Conservation (phyloP, 495 filamentous ascomycete genomes). For the Hypoxylon fuscum region DNA sequence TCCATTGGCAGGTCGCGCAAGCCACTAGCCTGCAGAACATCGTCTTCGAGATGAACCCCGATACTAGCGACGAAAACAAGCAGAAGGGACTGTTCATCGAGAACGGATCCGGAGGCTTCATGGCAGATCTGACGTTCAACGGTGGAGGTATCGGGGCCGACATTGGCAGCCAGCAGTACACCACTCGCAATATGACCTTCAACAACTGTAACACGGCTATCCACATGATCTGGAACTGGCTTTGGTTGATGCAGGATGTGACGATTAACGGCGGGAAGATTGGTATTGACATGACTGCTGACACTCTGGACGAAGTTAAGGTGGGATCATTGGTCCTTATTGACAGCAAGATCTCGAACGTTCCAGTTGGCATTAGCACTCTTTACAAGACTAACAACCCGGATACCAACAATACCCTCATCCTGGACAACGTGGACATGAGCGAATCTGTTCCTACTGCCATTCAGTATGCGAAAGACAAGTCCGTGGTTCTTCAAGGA, state of each 20-base stretch:
- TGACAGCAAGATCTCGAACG: slow-evolving; percentile 80
- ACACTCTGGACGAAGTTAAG: slow-evolving; percentile 65
- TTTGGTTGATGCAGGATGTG: slow-evolving; percentile 85
- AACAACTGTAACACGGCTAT: slow-evolving; percentile 89
- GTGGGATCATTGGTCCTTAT: slow-evolving; percentile 84
- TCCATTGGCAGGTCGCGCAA: slow-evolving; percentile 98
- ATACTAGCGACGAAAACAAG: slow-evolving; percentile 70
- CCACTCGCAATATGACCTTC: slow-evolving; percentile 89
- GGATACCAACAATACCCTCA: slow-evolving; percentile 75
- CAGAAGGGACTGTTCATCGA: slow-evolving; percentile 98
- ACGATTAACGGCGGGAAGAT: slow-evolving; percentile 81
- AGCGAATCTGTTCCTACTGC: slow-evolving; percentile 57
- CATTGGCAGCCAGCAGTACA: slow-evolving; percentile 95
- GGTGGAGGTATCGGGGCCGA: slow-evolving; percentile 86
- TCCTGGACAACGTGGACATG: slow-evolving; percentile 90
- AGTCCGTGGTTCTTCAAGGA: slow-evolving; percentile 71
- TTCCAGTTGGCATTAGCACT: slow-evolving; percentile 76
- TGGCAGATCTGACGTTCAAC: slow-evolving; percentile 87
- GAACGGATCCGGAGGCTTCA: slow-evolving; percentile 90
- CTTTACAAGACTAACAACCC: slow-evolving; percentile 70
- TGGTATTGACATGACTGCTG: slow-evolving; percentile 83
- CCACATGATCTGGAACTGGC: slow-evolving; percentile 96
- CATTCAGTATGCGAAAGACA: slow-evolving; percentile 65
- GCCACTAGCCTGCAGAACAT: slow-evolving; percentile 93
- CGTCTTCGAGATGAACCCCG: slow-evolving; percentile 84